These are phyloP conservation scores for Xylaria venustula DNA, from an alignment of 495 filamentous ascomycete species.

Conservation along the genomic window DNA sequence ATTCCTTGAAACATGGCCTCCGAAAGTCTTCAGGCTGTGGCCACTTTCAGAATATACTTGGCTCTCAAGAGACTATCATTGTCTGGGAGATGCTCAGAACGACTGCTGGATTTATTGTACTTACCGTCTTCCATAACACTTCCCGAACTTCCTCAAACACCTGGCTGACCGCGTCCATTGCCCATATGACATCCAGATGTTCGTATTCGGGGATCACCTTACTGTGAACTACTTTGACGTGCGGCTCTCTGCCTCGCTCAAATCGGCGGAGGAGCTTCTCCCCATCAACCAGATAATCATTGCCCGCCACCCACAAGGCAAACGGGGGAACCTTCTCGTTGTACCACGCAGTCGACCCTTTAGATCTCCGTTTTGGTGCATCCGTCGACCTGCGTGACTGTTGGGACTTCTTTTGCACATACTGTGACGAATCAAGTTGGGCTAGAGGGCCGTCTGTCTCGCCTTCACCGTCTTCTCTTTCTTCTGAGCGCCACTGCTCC, in stretches of 20 bases:
- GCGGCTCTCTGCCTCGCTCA: constrained; percentile 74
- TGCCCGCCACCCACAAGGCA: constrained; percentile 84
- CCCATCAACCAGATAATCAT: constrained; percentile 84
- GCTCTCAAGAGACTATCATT: too few relatives aligned
- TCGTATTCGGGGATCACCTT: constrained; percentile 90
- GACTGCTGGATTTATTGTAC: too few relatives aligned
- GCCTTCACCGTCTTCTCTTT: constrained; percentile 64
- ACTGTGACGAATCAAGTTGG: constrained; percentile 4
- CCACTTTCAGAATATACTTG: background rate
- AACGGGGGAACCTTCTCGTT: constrained; percentile 76
- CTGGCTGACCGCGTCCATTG: constrained; percentile 82
- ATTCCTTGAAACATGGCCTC: too few relatives aligned
- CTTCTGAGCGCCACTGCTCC: constrained; percentile 64
- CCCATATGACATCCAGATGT: constrained; percentile 96
- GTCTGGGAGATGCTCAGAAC: too few relatives aligned
- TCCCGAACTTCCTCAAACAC: constrained; percentile 80
- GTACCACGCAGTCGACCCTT: constrained; percentile 70
- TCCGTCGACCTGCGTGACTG: constrained; percentile 6
- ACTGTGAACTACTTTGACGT: constrained; percentile 75
- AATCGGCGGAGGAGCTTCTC: constrained; percentile 70
- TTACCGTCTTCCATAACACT: constrained; percentile 70
- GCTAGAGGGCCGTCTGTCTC: constrained; percentile 29
- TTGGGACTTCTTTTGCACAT: constrained; percentile 1
- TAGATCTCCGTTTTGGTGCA: constrained; percentile 27
- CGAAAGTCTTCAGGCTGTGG: background rate